A percentile compares a stretch with the other conserved stretches of the same genome.
Evolutionary conservation across 1,284 basidiomycete species (phyloP).

Genomic region (Trametes sp.): DNA sequence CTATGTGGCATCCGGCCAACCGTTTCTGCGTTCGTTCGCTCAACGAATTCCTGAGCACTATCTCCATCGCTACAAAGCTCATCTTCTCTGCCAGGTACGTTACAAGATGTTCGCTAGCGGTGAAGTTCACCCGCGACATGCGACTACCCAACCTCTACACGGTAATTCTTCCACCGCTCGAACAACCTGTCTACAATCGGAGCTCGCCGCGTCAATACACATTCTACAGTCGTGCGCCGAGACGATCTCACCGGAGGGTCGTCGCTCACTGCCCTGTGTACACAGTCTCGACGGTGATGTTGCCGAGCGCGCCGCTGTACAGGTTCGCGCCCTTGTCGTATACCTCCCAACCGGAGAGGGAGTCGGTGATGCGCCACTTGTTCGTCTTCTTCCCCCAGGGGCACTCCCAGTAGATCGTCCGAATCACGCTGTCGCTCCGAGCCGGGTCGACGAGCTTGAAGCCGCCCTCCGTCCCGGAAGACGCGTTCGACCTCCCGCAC

Average conservation of each 20-base stretch:
- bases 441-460: constrained; percentile 8
- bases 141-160: too few species aligned
- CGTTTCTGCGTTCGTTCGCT: too few species aligned
- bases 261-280: too few species aligned
- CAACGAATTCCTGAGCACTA: too few species aligned
- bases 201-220: background rate
- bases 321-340: constrained; percentile 10
- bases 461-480: constrained; percentile 7
- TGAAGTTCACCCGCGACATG: too few species aligned
- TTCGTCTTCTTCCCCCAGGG: constrained; percentile 3
- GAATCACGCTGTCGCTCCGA: background rate
- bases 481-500: constrained; percentile 2
- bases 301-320: constrained; percentile 9
- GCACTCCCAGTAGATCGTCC: constrained; percentile 16
- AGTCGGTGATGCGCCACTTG: constrained; percentile 1
- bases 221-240: background rate
- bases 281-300: constrained; percentile 4
- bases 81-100: too few species aligned
- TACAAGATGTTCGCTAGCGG: too few species aligned
- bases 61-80: too few species aligned
- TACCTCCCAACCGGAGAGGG: background rate
- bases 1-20: too few species aligned
- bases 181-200: too few species aligned
- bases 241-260: background rate
- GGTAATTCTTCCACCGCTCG: too few species aligned